Conservation (phyloP, 2,329 filamentous ascomycete species). For the Magnaporthales sp. region DNA sequence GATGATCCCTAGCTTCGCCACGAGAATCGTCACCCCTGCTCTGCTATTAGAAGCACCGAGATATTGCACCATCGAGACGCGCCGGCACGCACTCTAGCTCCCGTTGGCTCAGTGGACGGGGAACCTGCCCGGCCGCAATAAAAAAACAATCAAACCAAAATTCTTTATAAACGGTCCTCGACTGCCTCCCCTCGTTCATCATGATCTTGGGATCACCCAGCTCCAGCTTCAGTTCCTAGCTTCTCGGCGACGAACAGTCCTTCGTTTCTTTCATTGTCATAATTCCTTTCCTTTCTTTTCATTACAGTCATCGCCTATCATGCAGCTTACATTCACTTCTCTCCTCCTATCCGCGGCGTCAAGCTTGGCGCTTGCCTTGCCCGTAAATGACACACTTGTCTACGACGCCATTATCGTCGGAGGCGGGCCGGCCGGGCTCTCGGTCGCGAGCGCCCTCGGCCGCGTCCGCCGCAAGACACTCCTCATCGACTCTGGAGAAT, state of each 20-base stretch:
- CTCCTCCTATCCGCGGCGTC: neutral
- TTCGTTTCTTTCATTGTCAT: neutral
- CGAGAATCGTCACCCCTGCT: neutral
- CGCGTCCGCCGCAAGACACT: slow-evolving; percentile 46
- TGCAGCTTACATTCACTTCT: neutral
- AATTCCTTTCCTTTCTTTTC: neutral
- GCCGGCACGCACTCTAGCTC: neutral
- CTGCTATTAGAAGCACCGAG: neutral
- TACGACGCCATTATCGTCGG: slow-evolving; percentile 51
- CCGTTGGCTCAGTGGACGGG: neutral
- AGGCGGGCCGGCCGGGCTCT: slow-evolving; percentile 47
- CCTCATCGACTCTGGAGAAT: slow-evolving; percentile 48
- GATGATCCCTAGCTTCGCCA: neutral
- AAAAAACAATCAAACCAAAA: no score
- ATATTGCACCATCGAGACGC: neutral
- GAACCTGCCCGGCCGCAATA: neutral
- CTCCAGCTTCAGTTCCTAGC: neutral
- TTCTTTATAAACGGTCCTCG: neutral
- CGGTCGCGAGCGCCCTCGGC: slow-evolving; percentile 46
- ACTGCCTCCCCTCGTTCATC: neutral
- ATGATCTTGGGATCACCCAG: neutral
- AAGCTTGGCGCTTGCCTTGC: neutral
- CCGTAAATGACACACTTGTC: neutral
- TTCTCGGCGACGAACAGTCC: neutral
- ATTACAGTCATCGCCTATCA: neutral